Evolutionary conservation across 1,139 yeast genomes (phyloP), one percentile per base, ranked within the genome.

Genomic region (Suhomyces maxii): DNA sequence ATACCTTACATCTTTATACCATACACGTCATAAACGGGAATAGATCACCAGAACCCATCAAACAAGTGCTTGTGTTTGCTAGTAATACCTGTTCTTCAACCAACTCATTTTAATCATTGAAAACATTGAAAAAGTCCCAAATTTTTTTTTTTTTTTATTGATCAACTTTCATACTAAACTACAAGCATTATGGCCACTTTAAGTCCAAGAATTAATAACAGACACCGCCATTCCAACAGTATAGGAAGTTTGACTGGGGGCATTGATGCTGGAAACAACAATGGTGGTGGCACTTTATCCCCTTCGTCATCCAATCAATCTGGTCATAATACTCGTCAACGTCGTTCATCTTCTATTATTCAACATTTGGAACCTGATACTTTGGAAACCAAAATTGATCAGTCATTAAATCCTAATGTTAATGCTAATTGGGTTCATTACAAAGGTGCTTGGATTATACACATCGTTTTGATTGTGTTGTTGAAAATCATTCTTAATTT

Each of bases 371-470:
- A 89, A 63, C 96, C 96, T 23, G 98, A 93, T 61, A 85, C 91
- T 12, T 81, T 88, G 58, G 98, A 91, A 58, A 95, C 93, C 43
- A 89, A 86, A 62, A 89, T 87, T 59, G 99, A 93, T 66, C 98
- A 93, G 68, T 86, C 88, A 46, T 78, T 91, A 45, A 82, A 86
- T 55, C 93, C 96, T 23, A 93, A 93, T 63, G 79, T 89, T 66
- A 93, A 93, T 65, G 97, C 97, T 40, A 84, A 86, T 56, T 93
- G 99, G 99, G 97, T 93, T 36, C 89, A 90, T 63, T 87, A 84
- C 59, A 90, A 93, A 60, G 96, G 96, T 40, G 98, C 98, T 1
- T 93, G 99, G 99, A 73, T 86, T 30, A 85, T 93, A 48, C 99
- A 93, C 67, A 75, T 91, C 48, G 96, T 91, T 31, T 77, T 93